Evolutionary conservation across 108 stramenopile species (phyloP), one percentile per base, ranked within the genome.

Genomic region (Pseudonitzschia pungens): DNA sequence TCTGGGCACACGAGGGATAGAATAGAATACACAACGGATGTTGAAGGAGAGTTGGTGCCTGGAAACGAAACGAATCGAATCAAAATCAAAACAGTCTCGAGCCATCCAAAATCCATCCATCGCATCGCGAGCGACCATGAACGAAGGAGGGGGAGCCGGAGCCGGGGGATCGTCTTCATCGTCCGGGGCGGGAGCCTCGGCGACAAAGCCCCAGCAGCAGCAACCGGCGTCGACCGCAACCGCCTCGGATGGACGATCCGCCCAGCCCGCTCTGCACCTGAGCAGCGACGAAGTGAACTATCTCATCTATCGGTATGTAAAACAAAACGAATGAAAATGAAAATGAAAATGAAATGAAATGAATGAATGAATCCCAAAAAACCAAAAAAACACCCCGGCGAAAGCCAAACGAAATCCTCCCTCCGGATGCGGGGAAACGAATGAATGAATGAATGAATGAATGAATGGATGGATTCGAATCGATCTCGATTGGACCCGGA

Each of bases 211-310:
- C 20, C 54, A 54, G 67, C 28, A 45, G 44, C 67, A 48, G 18
- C 51, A 52, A 68, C 18, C 7, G 27, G 5, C 14, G 12, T 7
- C 31, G 11, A 58, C 24, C 8, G 14, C 14, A 48, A 10, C 20
- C 9, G 54, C 24, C 54, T 9, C n/a, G n/a, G 40, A 62, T 62
- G 60, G 40, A 11, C 26, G 60, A 9, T 6, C 60, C 33, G 31
- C 60, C 12, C 72, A 78, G 26, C 76, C 81, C 22, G 48, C 66
- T 9, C 71, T 87, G 83, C 77, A 74, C 21, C 69, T 92, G 9
- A 85, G 93, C 41, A 89, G 90, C 58, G 98, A 98, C 68, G 98
- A 98, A 74, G 80, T 98, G 32, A 98, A 98, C 73, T 93, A 90
- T 77, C 81, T 98, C 0, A 81, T 98, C 7, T 97, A 95, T 75